A percentile compares a stretch with the other conserved stretches of the same genome.
phyloP scores from a whole-genome alignment of 2,329 filamentous ascomycete genomes.

The Aspergillus eucalypticola region DNA sequence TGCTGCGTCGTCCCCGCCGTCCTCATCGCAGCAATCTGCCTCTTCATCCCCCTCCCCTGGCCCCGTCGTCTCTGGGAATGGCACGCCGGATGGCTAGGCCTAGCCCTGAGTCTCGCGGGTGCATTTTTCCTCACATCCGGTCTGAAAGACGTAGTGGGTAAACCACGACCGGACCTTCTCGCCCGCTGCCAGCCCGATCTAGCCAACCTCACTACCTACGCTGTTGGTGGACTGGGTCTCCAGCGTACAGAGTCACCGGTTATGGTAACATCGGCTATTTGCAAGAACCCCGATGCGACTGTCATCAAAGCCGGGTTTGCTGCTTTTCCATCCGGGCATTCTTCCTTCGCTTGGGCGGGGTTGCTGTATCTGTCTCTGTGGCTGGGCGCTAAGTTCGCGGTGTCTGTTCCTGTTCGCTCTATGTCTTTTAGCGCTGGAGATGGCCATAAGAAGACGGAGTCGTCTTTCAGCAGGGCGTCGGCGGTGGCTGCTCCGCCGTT shows the following conservation, averaged over 20 bases:
- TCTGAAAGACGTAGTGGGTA: slow-evolving; percentile 3
- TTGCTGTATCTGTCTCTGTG: slow-evolving; percentile 2
- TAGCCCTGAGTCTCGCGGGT: not conserved
- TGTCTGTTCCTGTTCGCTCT: not conserved
- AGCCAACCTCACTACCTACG: not conserved
- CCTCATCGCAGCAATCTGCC: slow-evolving; percentile 2
- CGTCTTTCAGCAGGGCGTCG: not conserved
- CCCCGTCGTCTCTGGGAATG: not conserved
- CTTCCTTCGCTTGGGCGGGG: not conserved
- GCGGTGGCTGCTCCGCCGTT: not conserved
- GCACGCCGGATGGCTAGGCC: not conserved
- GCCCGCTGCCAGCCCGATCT: slow-evolving; percentile 1
- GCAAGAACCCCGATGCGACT: not conserved
- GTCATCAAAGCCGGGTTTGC: not conserved
- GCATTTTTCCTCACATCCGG: slow-evolving; percentile 7
- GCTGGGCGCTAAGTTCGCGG: not conserved
- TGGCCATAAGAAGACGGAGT: too few relatives aligned
- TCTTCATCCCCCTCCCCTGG: not conserved
- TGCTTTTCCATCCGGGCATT: slow-evolving; percentile 1
- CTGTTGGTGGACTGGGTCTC: not conserved
- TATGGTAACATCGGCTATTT: not conserved
- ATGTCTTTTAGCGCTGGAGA: too few relatives aligned
- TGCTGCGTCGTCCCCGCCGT: slow-evolving; percentile 7
- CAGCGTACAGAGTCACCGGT: not conserved
- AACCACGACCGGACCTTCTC: slow-evolving; percentile 5